Percentiles rank a stretch among this genome's conserved stretches.
phyloP scores from a whole-genome alignment of 1,284 basidiomycete species.

The Ceratobasidium sp. region DNA sequence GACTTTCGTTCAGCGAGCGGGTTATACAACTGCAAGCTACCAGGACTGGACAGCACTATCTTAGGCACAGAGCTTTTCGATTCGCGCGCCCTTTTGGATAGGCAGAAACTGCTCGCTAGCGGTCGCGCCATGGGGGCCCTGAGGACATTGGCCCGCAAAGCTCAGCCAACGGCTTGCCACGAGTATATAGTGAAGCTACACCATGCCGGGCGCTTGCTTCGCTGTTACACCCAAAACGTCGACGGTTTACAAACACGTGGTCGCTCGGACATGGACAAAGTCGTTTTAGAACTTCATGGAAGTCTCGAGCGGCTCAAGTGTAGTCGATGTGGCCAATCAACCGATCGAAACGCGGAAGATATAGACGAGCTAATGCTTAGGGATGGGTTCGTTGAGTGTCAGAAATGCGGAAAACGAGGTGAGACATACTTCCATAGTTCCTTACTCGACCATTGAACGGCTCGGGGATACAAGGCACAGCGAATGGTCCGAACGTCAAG shows the following conservation, averaged over 20 bases:
- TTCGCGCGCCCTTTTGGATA: neutral
- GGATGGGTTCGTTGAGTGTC: neutral
- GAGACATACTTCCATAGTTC: neutral
- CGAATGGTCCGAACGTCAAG: neutral
- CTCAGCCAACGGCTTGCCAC: neutral
- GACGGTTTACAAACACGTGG: constrained; percentile 11
- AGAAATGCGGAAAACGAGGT: neutral
- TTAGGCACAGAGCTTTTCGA: constrained; percentile 8
- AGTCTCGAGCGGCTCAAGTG: neutral
- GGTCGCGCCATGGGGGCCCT: neutral
- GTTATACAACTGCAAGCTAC: neutral
- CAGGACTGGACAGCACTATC: neutral
- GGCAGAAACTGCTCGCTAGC: neutral
- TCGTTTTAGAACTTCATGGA: constrained; percentile 10
- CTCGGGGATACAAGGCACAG: neutral
- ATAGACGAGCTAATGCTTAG: neutral
- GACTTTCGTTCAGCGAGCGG: constrained; percentile 12
- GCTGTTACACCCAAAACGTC: constrained; percentile 14
- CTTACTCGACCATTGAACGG: neutral
- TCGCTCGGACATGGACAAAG: neutral
- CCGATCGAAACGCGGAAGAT: neutral
- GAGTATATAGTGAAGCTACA: neutral
- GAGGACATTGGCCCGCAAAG: neutral
- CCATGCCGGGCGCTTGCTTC: neutral
- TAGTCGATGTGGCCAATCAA: neutral